phyloP scores from a whole-genome alignment of 441 rosid species.

The Erodium moschatum region DNA sequence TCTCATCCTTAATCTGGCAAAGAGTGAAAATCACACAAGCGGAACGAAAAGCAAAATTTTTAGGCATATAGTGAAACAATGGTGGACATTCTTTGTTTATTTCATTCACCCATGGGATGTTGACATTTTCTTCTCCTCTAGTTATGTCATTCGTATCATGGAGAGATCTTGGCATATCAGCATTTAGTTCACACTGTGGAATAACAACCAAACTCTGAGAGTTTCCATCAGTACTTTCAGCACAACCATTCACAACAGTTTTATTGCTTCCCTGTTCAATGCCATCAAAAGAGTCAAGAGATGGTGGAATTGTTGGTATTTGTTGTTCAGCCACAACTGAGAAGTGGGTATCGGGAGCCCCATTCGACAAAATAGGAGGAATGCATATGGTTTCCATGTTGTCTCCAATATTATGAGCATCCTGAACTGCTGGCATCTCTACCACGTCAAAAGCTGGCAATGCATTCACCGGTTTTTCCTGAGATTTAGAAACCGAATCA shows the following conservation, averaged over 20 bases:
- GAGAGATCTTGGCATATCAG: constrained; percentile 41
- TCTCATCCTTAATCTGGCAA: constrained; percentile 39
- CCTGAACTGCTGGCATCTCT: constrained; percentile 40
- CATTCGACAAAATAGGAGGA: constrained; percentile 18
- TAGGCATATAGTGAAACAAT: constrained; percentile 50
- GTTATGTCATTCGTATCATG: constrained; percentile 44
- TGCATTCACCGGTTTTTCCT: constrained; percentile 37
- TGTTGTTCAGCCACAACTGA: constrained; percentile 12
- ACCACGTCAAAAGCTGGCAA: constrained; percentile 31
- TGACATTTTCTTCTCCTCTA: constrained; percentile 58
- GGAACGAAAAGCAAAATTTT: constrained; percentile 43
- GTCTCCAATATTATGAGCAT: constrained; percentile 21
- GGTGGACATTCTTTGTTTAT: constrained; percentile 47
- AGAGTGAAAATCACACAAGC: constrained; percentile 58
- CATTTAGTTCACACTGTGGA: constrained; percentile 41
- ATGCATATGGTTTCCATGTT: constrained; percentile 16
- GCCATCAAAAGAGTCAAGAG: constrained; percentile 17
- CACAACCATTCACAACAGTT: constrained; percentile 23
- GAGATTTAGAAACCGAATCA: constrained; percentile 46
- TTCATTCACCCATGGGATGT: constrained; percentile 74
- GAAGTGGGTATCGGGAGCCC: constrained; percentile 15
- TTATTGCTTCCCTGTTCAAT: constrained; percentile 14
- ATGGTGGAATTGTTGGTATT: constrained; percentile 14
- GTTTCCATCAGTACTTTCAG: constrained; percentile 20
- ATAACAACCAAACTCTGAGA: constrained; percentile 35